Base-by-base conservation (phyloP, 1,284 basidiomycete species). In the Fistulinella cinereoalba region DNA sequence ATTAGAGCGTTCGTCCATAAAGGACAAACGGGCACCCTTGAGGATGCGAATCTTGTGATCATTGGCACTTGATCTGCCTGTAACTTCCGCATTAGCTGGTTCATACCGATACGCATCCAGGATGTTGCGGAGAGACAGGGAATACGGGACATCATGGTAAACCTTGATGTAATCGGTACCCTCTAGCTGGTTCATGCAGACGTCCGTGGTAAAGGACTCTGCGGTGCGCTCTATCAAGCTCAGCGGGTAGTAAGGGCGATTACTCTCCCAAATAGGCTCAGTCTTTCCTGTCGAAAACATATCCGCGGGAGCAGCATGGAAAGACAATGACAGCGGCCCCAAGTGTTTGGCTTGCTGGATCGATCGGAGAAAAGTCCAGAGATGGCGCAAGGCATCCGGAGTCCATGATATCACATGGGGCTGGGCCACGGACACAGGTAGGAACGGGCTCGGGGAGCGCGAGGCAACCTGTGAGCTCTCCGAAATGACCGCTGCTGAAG, bases 161-260 rank as follows among this genome's bases (percentile, higher is more conserved):
- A 86, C 58, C 60, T 81, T 83, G 67, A 86, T 73, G 56, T 81
- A 70, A 54, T 83, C 81, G 31, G 71, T 57, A 3, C 52, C 54
- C 23, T 63, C 62, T 25, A 78, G 51, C 15, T 58, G 53, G 9
- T 51, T 36, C 39, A 50, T 50, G 50, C 42, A 46, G 31, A 54
- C 50, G 47, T 53, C 50, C 44, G 47, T 37, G 36, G 52, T 34
- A 42, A 54, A 48, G 29, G 22, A 33, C 27, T 52, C 44, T 23
- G 38, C 47, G 21, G n/a, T n/a, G n/a, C n/a, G n/a, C n/a, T n/a
- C n/a, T n/a, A 46, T 42, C 25, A 43, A 47, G 22, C 44, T 41
- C 16, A 44, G 47, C 27, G 23, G 4, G 16, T 41, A 46, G 51
- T 47, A 51, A 32, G 50, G 60, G 46, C 12, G 49, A 43, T 56